Base-by-base conservation (phyloP, 1,139 yeast species). In the Protomyces inundatus region DNA sequence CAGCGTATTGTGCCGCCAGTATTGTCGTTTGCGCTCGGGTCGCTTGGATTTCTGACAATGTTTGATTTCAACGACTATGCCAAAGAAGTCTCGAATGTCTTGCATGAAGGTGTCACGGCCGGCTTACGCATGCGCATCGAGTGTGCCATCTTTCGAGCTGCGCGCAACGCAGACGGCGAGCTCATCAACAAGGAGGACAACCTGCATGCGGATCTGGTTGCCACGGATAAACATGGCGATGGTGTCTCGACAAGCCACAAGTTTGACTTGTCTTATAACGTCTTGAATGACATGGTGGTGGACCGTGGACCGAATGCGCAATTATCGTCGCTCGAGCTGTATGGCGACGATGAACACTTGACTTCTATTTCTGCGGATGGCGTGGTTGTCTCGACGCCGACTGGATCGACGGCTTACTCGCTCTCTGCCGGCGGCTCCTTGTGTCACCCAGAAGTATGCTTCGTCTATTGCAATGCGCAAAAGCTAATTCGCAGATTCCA, bases 331-430 rank as follows among this genome's bases (percentile, higher is more conserved):
- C 77, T 90, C 52, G 96, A 90, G 72, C 81, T 90, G 35, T 86
- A 81, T 72, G 86, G 90, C 36, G 93, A 90, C 74, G 84, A 82
- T 66, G 87, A 87, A 69, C 83, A 84, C 63, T 75, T 90, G 65
- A 90, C 97, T 4, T 82, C 90, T n/a, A 87, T 93, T 45, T 87
- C 88, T 23, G 96, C 95, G 0, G 97, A 90, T 73, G 97, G 97
- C 0, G 79, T 89, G 9, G 86, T 87, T 6, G 84, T 88, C 65
- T 84, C 95, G 10, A 87, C 96, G 0, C 97, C 97, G 12, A 88
- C 95, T 1, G 97, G 97, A 0, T 88, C 96, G 4, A 90, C 97
- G 0, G 96, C 96, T 0, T 90, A 90, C 74, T 87, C 95, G 0
- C 78, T 90, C 65, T 84, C 90, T 14, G 86, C 96, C 0, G 96